These are phyloP conservation scores for Grosmannia serpens DNA, from an alignment of 2,329 filamentous ascomycete species.

Conservation along the genomic window DNA sequence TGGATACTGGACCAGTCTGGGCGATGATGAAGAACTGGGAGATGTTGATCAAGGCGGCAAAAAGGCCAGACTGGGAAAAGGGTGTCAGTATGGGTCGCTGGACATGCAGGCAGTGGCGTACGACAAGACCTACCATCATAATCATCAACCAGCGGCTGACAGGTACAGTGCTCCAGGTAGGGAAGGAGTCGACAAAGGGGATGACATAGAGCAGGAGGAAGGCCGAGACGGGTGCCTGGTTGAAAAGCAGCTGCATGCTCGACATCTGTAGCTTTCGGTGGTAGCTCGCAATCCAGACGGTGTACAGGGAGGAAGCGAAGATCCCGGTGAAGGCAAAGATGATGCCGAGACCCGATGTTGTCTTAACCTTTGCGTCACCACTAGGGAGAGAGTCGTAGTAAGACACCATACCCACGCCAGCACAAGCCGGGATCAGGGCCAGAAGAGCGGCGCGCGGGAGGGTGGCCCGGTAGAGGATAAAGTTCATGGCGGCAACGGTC, in stretches of 20 bases:
- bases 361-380: slow-evolving; percentile 35
- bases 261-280: slow-evolving; percentile 54
- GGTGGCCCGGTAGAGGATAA: slow-evolving; percentile 43
- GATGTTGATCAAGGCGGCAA: slow-evolving; percentile 55
- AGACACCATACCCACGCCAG: slow-evolving; percentile 53
- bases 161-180: slow-evolving; percentile 40
- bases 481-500: slow-evolving; percentile 54
- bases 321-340: slow-evolving; percentile 53
- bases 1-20: slow-evolving; percentile 50
- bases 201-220: slow-evolving; percentile 54
- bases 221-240: slow-evolving; percentile 53
- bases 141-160: slow-evolving; percentile 46
- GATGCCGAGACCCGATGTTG: slow-evolving; percentile 47
- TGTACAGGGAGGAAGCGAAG: slow-evolving; percentile 55
- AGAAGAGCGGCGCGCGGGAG: slow-evolving; percentile 42
- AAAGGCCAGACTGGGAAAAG: slow-evolving; percentile 40
- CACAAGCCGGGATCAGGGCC: slow-evolving; percentile 48
- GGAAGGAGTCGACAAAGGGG: slow-evolving; percentile 53
- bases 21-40: slow-evolving; percentile 52
- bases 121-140: slow-evolving; percentile 32
- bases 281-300: slow-evolving; percentile 56
- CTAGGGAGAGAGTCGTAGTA: slow-evolving; percentile 54
- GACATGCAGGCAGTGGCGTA: background rate
- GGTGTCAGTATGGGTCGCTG: slow-evolving; percentile 9
- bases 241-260: slow-evolving; percentile 59